phyloP scores from a whole-genome alignment of 495 filamentous ascomycete species.

The Eremomyces bilateralis region DNA sequence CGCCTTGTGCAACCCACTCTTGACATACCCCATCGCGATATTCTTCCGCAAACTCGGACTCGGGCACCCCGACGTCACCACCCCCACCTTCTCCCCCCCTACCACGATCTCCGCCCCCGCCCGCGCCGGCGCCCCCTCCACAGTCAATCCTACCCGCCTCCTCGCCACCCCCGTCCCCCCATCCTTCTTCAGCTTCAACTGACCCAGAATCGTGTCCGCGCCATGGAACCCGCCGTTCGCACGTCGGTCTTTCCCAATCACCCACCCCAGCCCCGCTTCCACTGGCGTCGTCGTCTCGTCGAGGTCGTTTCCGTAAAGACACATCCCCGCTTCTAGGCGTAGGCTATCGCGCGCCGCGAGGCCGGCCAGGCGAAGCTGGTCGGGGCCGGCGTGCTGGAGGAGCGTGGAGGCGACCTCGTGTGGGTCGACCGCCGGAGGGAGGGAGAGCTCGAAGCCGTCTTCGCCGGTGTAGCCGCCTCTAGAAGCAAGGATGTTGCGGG shows the following conservation, averaged over 20 bases:
- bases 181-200: conserved; percentile 46
- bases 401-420: conserved; percentile 37
- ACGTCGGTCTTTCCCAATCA: conserved; percentile 59
- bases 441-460: conserved; percentile 92
- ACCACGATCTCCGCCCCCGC: conserved; percentile 67
- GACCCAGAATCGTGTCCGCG: conserved; percentile 42
- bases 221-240: conserved; percentile 47
- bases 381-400: conserved; percentile 34
- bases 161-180: conserved; percentile 41
- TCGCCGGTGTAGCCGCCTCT: conserved; percentile 92
- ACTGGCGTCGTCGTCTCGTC: conserved; percentile 76
- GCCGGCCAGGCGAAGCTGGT: conserved; percentile 56
- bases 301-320: conserved; percentile 93
- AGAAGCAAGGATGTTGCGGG: conserved; percentile 48
- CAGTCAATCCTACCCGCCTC: conserved; percentile 58
- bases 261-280: conserved; percentile 64
- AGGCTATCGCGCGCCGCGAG: conserved; percentile 82
- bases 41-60: conserved; percentile 69
- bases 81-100: conserved; percentile 34
- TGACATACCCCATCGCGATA: conserved; percentile 91
- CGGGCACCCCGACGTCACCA: conserved; percentile 78
- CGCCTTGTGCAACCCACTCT: conserved; percentile 59
- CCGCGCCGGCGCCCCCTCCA: conserved; percentile 73
- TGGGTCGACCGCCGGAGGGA: conserved; percentile 33
- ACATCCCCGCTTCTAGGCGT: conserved; percentile 91